Evolutionary conservation across 2,329 filamentous ascomycete species (phyloP).

Genomic region (Huntiella bhutanensis): DNA sequence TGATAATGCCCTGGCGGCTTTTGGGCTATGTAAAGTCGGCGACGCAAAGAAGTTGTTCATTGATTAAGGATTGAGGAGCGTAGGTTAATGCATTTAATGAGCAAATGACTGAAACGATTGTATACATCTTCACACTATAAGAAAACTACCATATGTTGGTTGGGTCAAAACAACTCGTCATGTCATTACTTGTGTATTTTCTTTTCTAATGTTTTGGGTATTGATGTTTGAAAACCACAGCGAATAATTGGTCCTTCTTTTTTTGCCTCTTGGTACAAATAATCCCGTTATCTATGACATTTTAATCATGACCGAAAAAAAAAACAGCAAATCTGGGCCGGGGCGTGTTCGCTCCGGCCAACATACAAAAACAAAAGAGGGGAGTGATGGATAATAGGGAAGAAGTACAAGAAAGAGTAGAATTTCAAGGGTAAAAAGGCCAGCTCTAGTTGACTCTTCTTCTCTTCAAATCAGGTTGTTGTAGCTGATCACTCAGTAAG

Average conservation of each 20-base stretch:
- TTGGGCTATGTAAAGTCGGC: constrained; percentile 43
- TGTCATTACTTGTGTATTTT: constrained; percentile 1
- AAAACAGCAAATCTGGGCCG: too few relatives aligned
- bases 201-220: not conserved
- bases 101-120: not conserved
- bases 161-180: not conserved
- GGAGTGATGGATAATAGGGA: not conserved
- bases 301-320: too few relatives aligned
- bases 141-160: not conserved
- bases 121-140: not conserved
- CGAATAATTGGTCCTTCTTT: too few relatives aligned
- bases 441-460: constrained; percentile 6
- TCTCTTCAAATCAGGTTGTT: constrained; percentile 8
- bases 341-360: too few relatives aligned
- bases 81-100: not conserved
- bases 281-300: too few relatives aligned
- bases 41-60: constrained; percentile 48
- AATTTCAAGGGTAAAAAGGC: not conserved
- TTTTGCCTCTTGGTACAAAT: too few relatives aligned
- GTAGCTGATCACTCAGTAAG: constrained; percentile 2
- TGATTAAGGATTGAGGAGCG: constrained; percentile 23
- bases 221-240: too few relatives aligned
- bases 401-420: not conserved
- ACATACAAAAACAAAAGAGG: not conserved
- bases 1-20: constrained; percentile 39